Conservation (phyloP, 129 eudicot species). For the Pulicaria dysenterica region DNA sequence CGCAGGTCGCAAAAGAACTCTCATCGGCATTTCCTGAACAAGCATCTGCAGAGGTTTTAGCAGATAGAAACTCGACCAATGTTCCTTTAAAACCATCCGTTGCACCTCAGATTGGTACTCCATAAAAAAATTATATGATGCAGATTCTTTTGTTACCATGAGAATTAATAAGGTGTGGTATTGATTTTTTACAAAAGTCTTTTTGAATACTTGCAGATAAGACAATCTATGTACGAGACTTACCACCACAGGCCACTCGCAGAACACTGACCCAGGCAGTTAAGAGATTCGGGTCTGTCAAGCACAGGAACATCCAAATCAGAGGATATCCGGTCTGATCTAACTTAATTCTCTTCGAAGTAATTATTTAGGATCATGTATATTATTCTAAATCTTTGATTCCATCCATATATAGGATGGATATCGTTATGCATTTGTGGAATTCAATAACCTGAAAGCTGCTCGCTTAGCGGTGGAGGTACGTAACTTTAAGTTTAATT, state of each 20-base stretch:
- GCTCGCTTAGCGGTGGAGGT: conserved; percentile 32
- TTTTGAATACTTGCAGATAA: conserved; percentile 16
- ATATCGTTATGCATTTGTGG: conserved; percentile 30
- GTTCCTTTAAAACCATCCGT: not conserved
- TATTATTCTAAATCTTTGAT: not conserved
- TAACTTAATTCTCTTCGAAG: not conserved
- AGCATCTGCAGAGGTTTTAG: not conserved
- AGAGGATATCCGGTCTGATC: conserved; percentile 16
- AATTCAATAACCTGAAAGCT: conserved; percentile 16
- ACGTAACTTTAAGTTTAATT: not conserved
- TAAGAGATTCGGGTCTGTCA: conserved; percentile 23
- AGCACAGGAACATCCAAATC: conserved; percentile 15
- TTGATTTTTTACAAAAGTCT: not conserved
- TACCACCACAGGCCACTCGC: conserved; percentile 12
- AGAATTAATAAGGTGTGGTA: not conserved
- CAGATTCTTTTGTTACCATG: conserved; percentile 9
- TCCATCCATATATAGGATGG: conserved; percentile 30
- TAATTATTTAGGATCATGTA: not conserved
- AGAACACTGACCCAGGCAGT: conserved; percentile 4
- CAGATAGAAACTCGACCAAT: not conserved
- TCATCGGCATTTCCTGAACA: not conserved
- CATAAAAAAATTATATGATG: not conserved
- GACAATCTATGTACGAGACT: conserved; percentile 16
- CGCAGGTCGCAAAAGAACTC: not conserved
- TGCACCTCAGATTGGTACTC: conserved; percentile 1